Evolutionary conservation across 2,329 filamentous ascomycete genomes (phyloP).

Genomic region (Chaetomiaceae sp.): DNA sequence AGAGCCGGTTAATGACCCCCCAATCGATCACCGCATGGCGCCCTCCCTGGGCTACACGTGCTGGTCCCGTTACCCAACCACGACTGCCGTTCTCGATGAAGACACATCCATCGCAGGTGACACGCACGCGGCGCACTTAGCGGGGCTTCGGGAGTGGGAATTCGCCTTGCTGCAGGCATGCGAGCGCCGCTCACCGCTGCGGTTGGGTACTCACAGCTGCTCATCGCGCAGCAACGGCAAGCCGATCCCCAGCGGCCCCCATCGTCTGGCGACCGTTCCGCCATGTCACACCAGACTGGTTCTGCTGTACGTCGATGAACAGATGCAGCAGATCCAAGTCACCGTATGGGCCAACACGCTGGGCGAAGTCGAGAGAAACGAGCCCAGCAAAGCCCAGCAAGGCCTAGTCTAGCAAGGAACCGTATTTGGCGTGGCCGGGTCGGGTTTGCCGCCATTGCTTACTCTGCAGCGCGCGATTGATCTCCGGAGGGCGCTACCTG

Average conservation of each 20-base stretch:
- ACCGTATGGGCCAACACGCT: neutral
- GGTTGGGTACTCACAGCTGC: neutral
- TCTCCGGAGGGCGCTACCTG: slow-evolving; percentile 9
- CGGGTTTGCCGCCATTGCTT: slow-evolving; percentile 4
- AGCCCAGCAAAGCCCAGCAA: neutral
- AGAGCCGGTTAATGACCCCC: slow-evolving; percentile 12
- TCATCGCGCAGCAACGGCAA: too few species aligned
- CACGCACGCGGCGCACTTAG: slow-evolving; percentile 8
- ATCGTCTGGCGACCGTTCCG: too few species aligned
- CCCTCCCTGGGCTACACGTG: slow-evolving; percentile 12
- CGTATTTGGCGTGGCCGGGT: too few species aligned
- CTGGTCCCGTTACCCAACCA: slow-evolving; percentile 14
- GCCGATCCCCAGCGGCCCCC: slow-evolving; percentile 2
- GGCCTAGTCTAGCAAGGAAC: slow-evolving; percentile 1
- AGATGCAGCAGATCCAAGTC: too few species aligned
- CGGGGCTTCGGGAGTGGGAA: slow-evolving; percentile 4
- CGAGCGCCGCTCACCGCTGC: slow-evolving; percentile 13
- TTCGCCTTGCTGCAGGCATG: neutral
- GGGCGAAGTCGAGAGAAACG: neutral
- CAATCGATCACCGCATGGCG: slow-evolving; percentile 12
- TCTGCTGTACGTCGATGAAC: neutral
- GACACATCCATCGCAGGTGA: slow-evolving; percentile 12
- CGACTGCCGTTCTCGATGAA: slow-evolving; percentile 1
- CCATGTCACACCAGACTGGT: too few species aligned
- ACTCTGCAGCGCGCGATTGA: slow-evolving; percentile 4